phyloP scores from a whole-genome alignment of 2,329 filamentous ascomycete genomes.

The Fusarium acutatum region DNA sequence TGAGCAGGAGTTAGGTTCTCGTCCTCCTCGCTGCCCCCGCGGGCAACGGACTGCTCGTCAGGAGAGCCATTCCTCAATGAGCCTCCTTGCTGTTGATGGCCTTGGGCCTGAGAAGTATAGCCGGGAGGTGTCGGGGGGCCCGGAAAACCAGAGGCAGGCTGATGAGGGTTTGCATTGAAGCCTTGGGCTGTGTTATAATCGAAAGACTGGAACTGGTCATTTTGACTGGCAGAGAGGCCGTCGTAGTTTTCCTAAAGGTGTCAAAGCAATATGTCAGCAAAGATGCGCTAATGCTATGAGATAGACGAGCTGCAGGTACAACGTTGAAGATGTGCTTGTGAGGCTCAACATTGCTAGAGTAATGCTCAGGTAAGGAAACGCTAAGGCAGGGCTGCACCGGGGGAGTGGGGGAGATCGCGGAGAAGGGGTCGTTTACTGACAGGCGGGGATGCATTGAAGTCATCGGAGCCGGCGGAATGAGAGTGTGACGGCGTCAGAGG shows the following conservation, averaged over 20 bases:
- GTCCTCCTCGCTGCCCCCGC: constrained; percentile 63
- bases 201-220: constrained; percentile 59
- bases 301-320: constrained; percentile 25
- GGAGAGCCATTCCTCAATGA: constrained; percentile 34
- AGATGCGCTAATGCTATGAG: constrained; percentile 9
- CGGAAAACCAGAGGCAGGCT: constrained; percentile 48
- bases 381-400: constrained; percentile 42
- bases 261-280: constrained; percentile 19
- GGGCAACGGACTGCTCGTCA: constrained; percentile 46
- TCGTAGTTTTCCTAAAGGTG: constrained; percentile 59
- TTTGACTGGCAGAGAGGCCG: constrained; percentile 50
- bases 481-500: constrained; percentile 65
- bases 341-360: constrained; percentile 40
- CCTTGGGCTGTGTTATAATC: constrained; percentile 47
- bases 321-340: constrained; percentile 10
- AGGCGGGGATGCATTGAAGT: constrained; percentile 64
- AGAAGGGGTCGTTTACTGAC: constrained; percentile 53
- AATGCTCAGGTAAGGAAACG: constrained; percentile 48
- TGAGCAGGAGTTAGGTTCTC: constrained; percentile 65
- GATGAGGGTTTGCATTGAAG: constrained; percentile 51
- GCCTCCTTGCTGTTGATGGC: constrained; percentile 36
- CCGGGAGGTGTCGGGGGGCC: constrained; percentile 63
- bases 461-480: constrained; percentile 63
- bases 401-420: constrained; percentile 39
- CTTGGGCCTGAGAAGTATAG: constrained; percentile 43